A percentile compares a stretch with the other conserved stretches of the same genome.
phyloP scores from a whole-genome alignment of 2,329 filamentous ascomycete species.

The Pleomassaria siparia region DNA sequence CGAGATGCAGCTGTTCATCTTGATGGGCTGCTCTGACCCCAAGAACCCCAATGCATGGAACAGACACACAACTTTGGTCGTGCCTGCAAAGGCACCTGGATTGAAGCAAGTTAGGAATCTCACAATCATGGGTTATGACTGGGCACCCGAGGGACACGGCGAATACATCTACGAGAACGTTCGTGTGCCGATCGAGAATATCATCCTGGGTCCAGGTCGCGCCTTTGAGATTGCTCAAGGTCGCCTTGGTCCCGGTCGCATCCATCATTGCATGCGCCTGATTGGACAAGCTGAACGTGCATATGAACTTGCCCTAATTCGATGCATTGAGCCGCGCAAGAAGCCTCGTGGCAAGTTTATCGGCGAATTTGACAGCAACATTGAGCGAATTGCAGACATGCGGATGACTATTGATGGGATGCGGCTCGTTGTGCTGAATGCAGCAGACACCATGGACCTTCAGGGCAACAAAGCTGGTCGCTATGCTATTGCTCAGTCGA shows the following conservation, averaged over 20 bases:
- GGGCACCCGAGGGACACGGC: constrained; percentile 47
- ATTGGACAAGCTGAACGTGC: constrained; percentile 49
- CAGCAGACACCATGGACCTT: constrained; percentile 47
- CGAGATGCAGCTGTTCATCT: constrained; percentile 38
- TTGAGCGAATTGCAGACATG: constrained; percentile 47
- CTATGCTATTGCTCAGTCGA: constrained; percentile 47
- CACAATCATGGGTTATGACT: constrained; percentile 47
- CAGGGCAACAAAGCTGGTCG: constrained; percentile 45
- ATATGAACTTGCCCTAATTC: constrained; percentile 45
- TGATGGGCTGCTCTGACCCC: constrained; percentile 46
- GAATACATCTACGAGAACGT: constrained; percentile 48
- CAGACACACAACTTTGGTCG: constrained; percentile 44
- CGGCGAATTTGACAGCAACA: constrained; percentile 46
- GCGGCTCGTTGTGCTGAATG: constrained; percentile 46
- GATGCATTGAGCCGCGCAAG: constrained; percentile 42
- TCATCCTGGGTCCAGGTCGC: constrained; percentile 45
- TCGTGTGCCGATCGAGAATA: constrained; percentile 44
- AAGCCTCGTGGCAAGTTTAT: constrained; percentile 45
- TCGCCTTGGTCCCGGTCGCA: constrained; percentile 45
- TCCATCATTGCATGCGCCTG: constrained; percentile 48
- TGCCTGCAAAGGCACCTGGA: constrained; percentile 42
- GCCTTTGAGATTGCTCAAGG: constrained; percentile 49
- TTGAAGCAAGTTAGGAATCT: constrained; percentile 45
- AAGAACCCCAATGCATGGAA: constrained; percentile 44
- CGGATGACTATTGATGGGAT: constrained; percentile 46